A percentile compares a stretch with the other conserved stretches of the same genome.
These are phyloP conservation scores for Angomonas deanei DNA, from an alignment of 208 protist species.

Conservation along the genomic window DNA sequence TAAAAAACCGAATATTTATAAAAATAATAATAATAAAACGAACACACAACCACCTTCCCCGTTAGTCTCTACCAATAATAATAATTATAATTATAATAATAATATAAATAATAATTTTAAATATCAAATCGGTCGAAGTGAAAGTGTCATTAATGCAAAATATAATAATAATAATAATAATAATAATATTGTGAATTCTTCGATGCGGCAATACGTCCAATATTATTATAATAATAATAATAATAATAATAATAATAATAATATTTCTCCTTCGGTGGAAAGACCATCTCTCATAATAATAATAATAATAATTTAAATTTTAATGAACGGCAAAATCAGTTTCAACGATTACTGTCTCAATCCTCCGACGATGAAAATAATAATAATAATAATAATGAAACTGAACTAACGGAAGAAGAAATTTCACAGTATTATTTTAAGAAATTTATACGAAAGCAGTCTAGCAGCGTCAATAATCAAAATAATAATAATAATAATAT, in stretches of 20 bases:
- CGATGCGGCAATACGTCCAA: neutral
- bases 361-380: neutral
- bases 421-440: too few species aligned
- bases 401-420: too few species aligned
- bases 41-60: neutral
- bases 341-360: neutral
- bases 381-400: constrained; percentile 7
- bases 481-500: constrained; percentile 7
- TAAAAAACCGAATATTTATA: neutral
- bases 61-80: neutral
- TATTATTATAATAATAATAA: neutral
- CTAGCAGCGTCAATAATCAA: neutral
- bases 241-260: neutral
- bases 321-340: neutral
- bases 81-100: neutral
- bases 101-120: neutral
- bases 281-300: neutral
- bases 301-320: neutral
- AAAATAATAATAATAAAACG: neutral
- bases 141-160: too few species aligned
- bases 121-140: neutral
- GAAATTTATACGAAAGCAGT: too few species aligned
- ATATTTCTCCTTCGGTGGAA: neutral
- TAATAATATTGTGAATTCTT: neutral
- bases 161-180: constrained; percentile 1